Percentiles rank a stretch among this genome's conserved stretches.
These are phyloP conservation scores for Laguncularia racemosa DNA, from an alignment of 345 rosid species.

Conservation along the genomic window DNA sequence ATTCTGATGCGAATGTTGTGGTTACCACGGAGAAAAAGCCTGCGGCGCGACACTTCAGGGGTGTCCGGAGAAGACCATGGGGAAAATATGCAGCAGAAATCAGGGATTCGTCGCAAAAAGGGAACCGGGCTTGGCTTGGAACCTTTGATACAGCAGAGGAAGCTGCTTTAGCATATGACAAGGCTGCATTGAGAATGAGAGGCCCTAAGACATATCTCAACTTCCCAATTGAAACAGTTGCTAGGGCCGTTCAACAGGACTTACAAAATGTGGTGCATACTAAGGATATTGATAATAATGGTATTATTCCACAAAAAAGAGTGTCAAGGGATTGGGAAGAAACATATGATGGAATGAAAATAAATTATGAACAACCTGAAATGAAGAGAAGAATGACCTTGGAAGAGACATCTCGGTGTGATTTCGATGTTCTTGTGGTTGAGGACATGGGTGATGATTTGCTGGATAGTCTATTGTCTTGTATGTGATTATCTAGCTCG, in stretches of 20 bases:
- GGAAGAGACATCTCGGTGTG: slow-evolving; percentile 19
- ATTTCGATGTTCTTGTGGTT: slow-evolving; percentile 43
- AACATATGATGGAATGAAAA: too few species aligned
- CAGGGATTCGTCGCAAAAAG: slow-evolving; percentile 63
- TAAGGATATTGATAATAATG: slow-evolving; percentile 11
- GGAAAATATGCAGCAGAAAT: slow-evolving; percentile 90
- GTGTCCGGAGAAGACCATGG: slow-evolving; percentile 84
- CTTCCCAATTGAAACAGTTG: slow-evolving; percentile 52
- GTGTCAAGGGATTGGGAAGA: slow-evolving; percentile 8
- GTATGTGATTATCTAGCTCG: slow-evolving; percentile 22
- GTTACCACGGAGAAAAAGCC: slow-evolving; percentile 9
- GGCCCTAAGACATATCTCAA: slow-evolving; percentile 64
- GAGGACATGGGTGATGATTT: slow-evolving; percentile 71
- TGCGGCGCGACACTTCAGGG: slow-evolving; percentile 49
- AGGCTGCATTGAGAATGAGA: slow-evolving; percentile 78
- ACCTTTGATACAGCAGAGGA: slow-evolving; percentile 81
- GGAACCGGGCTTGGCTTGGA: slow-evolving; percentile 84
- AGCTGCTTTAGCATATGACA: slow-evolving; percentile 90
- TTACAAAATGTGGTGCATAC: neutral
- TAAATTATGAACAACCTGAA: slow-evolving; percentile 11
- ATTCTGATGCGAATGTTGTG: slow-evolving; percentile 8
- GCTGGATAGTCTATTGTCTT: slow-evolving; percentile 52
- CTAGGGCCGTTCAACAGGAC: slow-evolving; percentile 32
- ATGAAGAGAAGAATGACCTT: slow-evolving; percentile 21
- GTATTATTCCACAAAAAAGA: slow-evolving; percentile 19